phyloP scores from a whole-genome alignment of 2,329 filamentous ascomycete genomes.

The Neospermospora avenae region DNA sequence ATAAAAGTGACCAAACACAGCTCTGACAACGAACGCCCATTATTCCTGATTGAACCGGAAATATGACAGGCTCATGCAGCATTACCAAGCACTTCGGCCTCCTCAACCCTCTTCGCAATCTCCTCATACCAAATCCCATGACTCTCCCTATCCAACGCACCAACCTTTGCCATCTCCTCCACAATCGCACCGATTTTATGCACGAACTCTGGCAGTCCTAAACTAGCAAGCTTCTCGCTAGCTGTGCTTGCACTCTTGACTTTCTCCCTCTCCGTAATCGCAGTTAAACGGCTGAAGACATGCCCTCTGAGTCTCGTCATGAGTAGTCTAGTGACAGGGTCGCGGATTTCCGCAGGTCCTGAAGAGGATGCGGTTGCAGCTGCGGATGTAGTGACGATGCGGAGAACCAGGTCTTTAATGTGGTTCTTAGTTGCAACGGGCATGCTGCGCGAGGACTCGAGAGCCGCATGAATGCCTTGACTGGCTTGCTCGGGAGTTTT shows the following conservation, averaged over 20 bases:
- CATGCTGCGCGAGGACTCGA: constrained; percentile 63
- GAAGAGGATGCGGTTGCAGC: constrained; percentile 11
- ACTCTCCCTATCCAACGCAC: constrained; percentile 63
- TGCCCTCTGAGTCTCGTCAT: constrained; percentile 65
- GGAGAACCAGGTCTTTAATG: constrained; percentile 54
- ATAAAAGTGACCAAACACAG: not conserved
- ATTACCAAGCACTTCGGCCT: not conserved
- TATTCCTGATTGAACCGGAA: too few relatives aligned
- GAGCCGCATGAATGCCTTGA: constrained; percentile 59
- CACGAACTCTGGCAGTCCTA: constrained; percentile 72
- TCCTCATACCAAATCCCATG: constrained; percentile 69
- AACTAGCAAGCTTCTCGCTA: constrained; percentile 64
- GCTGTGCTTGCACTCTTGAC: constrained; percentile 66
- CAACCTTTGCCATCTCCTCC: constrained; percentile 62
- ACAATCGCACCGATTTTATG: constrained; percentile 66
- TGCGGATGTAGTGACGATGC: constrained; percentile 43
- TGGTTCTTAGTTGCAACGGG: constrained; percentile 58
- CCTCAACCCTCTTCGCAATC: constrained; percentile 26
- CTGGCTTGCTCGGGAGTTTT: constrained; percentile 47
- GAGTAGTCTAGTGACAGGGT: constrained; percentile 62
- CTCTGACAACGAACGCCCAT: too few relatives aligned
- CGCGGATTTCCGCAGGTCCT: constrained; percentile 40
- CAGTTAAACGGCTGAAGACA: constrained; percentile 60
- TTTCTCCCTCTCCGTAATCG: constrained; percentile 66
- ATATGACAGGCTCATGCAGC: not conserved